Evolutionary conservation across 768 basidiomycete species (phyloP).

Genomic region (Hortiboletus campestris): DNA sequence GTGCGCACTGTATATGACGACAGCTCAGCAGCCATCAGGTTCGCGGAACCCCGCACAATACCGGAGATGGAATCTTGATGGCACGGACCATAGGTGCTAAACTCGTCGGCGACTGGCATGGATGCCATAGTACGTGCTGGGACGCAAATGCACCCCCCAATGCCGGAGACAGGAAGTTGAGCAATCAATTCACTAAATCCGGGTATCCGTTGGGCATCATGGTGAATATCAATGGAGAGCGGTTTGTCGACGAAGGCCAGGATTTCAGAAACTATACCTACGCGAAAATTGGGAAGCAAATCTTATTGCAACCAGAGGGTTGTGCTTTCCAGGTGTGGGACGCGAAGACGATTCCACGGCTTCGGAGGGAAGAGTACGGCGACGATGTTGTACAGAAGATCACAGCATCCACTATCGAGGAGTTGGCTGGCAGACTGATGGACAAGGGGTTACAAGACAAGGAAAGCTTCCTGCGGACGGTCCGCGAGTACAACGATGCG

Average conservation of each 20-base stretch:
- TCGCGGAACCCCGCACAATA: slow-evolving; percentile 69
- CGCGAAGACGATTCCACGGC: slow-evolving; percentile 37
- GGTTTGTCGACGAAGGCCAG: slow-evolving; percentile 72
- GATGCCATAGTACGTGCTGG: slow-evolving; percentile 76
- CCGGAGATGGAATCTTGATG: slow-evolving; percentile 61
- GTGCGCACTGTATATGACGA: background rate
- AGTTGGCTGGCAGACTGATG: slow-evolving; percentile 47
- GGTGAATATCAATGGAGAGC: slow-evolving; percentile 54
- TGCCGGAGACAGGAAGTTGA: slow-evolving; percentile 53
- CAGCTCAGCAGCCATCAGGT: slow-evolving; percentile 38
- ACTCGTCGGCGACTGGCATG: slow-evolving; percentile 61
- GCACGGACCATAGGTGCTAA: slow-evolving; percentile 51
- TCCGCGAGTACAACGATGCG: slow-evolving; percentile 52
- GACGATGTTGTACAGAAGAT: slow-evolving; percentile 60
- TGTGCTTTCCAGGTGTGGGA: slow-evolving; percentile 70
- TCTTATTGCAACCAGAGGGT: slow-evolving; percentile 56
- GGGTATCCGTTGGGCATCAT: slow-evolving; percentile 72
- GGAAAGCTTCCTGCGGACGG: slow-evolving; percentile 42
- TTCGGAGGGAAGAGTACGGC: slow-evolving; percentile 66
- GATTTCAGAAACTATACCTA: slow-evolving; percentile 76
- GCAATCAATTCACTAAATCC: slow-evolving; percentile 73
- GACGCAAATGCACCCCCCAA: slow-evolving; percentile 56
- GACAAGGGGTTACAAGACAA: slow-evolving; percentile 46
- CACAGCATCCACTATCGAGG: slow-evolving; percentile 44
- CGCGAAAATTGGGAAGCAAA: slow-evolving; percentile 62